These are phyloP conservation scores for Monosporascus sp. DNA, from an alignment of 2,329 filamentous ascomycete species.

Conservation along the genomic window DNA sequence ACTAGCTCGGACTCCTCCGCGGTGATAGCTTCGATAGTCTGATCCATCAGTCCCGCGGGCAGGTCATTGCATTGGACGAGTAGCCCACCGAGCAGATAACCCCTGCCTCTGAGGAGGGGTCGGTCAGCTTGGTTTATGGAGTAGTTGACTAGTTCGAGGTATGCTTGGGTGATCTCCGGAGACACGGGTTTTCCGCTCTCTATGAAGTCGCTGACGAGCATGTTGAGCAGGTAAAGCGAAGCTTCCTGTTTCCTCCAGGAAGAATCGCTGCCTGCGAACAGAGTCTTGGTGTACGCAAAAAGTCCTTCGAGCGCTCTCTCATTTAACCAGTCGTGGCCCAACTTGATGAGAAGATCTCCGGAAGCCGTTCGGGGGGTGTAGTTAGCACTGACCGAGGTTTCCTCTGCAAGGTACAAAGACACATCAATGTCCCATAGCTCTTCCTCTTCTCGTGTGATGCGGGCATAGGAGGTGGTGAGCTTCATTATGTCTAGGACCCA, in stretches of 20 bases:
- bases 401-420: constrained; percentile 90
- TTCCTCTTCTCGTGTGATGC: constrained; percentile 89
- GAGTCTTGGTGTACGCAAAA: constrained; percentile 66
- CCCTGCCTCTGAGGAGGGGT: constrained; percentile 76
- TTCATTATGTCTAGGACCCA: constrained; percentile 90
- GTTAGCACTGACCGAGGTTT: constrained; percentile 90
- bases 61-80: constrained; percentile 65
- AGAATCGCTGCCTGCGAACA: constrained; percentile 56
- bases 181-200: constrained; percentile 71
- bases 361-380: constrained; percentile 93
- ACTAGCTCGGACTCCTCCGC: constrained; percentile 80
- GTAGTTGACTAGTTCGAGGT: constrained; percentile 75
- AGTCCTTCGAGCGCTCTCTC: constrained; percentile 72
- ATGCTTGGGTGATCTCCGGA: constrained; percentile 63
- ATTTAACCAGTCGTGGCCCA: constrained; percentile 77
- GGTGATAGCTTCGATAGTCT: constrained; percentile 69
- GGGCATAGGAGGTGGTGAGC: constrained; percentile 76
- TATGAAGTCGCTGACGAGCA: constrained; percentile 75
- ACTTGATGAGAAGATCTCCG: constrained; percentile 85
- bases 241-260: constrained; percentile 69
- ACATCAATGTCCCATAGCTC: constrained; percentile 95
- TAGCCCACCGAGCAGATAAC: constrained; percentile 79
- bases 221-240: constrained; percentile 77
- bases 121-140: constrained; percentile 65
- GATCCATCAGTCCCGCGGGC: constrained; percentile 62